Base-by-base conservation (phyloP, 2,329 filamentous ascomycete species). In the Alternaria incomplexa region DNA sequence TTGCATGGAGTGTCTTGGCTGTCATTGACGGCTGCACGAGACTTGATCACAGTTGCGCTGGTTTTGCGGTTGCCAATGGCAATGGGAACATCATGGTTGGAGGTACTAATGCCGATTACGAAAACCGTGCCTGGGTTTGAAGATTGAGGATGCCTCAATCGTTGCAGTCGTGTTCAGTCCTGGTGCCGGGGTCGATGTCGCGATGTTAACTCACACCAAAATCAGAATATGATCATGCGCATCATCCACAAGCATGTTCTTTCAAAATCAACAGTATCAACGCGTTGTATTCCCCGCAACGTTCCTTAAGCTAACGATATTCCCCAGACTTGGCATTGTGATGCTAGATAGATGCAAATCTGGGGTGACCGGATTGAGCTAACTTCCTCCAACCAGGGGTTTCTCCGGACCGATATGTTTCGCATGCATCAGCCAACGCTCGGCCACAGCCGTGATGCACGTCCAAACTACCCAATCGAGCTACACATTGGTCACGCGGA, bases 331-430 rank as follows among this genome's bases (percentile, higher is more conserved):
- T 58, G 61, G 46, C 54, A 17, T 53, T 9, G 30, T 23, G 22
- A 36, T 15, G 26, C 40, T 28, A 30, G n/a, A 40, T 20, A 43
- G 53, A 32, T 25, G 22, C 43, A 23, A 54, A 40, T 61, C 51
- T 26, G 54, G 61, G 56, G 50, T 52, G 3, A 13, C 25, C 23
- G 54, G 17, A 22, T 44, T 56, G 15, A 15, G 26, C 51, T 23
- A 62, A 61, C 10, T 70, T 67, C 67, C 67, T 63, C 67, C 67
- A 68, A 70, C 64, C 55, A 63, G 44, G 50, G 11, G 54, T 63
- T 70, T 61, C 32, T 70, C 68, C 68, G 63, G 9, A 40, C 28
- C 30, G 28, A 52, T 36, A 40, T 25, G 48, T 25, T 52, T 52
- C 28, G 48, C 12, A 52, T 52, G 36, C 48, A 52, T 52, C 28